A percentile compares a stretch with the other conserved stretches of the same genome.
Evolutionary conservation across 2,329 filamentous ascomycete genomes (phyloP).

Genomic region (Colletotrichum horii): DNA sequence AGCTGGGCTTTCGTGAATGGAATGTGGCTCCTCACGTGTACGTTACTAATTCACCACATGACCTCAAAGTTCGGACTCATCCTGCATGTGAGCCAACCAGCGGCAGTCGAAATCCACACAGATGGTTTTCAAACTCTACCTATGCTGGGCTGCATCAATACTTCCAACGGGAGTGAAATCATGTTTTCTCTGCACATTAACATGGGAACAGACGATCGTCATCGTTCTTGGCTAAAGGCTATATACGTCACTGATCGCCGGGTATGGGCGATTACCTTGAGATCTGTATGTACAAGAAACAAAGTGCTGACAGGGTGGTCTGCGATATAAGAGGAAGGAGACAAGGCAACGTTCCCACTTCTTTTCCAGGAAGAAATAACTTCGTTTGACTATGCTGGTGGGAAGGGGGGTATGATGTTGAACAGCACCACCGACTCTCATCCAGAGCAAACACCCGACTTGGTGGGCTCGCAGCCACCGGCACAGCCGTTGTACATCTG

Average conservation of each 20-base stretch:
- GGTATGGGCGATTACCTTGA: neutral
- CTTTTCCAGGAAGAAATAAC: neutral
- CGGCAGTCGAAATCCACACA: neutral
- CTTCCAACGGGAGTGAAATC: neutral
- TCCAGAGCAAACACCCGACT: conserved; percentile 31
- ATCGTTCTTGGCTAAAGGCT: neutral
- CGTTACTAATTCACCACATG: neutral
- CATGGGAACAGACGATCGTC: neutral
- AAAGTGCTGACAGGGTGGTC: neutral
- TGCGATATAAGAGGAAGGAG: neutral
- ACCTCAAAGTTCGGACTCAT: neutral
- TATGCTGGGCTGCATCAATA: neutral
- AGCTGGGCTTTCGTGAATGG: neutral
- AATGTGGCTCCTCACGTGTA: neutral
- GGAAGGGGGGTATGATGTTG: neutral
- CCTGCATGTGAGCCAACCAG: neutral
- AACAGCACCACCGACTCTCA: neutral
- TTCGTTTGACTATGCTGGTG: neutral
- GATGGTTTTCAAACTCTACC: neutral
- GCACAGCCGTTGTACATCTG: conserved; percentile 30
- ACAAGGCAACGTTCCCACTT: neutral
- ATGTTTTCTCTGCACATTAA: neutral
- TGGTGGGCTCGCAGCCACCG: conserved; percentile 30
- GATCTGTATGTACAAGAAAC: neutral
- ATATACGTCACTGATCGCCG: neutral